phyloP scores from a whole-genome alignment of 768 basidiomycete species.

The Russula earlei region DNA sequence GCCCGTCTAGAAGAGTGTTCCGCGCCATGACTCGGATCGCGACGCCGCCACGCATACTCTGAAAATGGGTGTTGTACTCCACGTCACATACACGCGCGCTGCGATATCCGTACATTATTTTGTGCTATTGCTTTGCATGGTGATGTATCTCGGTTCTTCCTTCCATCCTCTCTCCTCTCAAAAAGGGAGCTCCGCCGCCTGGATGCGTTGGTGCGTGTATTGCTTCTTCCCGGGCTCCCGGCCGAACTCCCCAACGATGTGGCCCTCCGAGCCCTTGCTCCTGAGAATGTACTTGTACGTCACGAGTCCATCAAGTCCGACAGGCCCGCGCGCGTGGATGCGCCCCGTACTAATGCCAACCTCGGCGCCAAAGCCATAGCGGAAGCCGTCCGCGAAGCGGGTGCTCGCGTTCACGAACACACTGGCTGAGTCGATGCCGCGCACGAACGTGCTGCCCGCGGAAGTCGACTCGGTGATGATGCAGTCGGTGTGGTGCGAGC shows the following conservation, averaged over 20 bases:
- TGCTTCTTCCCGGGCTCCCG: conserved; percentile 54
- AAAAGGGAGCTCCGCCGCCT: conserved; percentile 39
- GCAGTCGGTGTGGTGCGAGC: conserved; percentile 90
- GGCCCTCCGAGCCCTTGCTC: conserved; percentile 65
- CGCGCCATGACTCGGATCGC: conserved; percentile 17
- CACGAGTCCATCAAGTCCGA: conserved; percentile 86
- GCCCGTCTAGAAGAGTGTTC: conserved; percentile 41
- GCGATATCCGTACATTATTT: conserved; percentile 4
- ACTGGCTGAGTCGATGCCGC: conserved; percentile 85
- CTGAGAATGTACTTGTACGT: conserved; percentile 94
- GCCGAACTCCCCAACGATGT: conserved; percentile 83
- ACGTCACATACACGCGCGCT: background rate
- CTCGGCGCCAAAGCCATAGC: conserved; percentile 96
- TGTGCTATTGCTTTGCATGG: background rate
- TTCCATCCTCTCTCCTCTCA: conserved; percentile 18
- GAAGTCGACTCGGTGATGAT: conserved; percentile 77
- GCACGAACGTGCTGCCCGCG: conserved; percentile 64
- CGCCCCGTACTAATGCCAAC: conserved; percentile 96
- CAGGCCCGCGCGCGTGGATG: conserved; percentile 94
- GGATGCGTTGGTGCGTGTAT: conserved; percentile 56
- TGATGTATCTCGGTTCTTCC: background rate
- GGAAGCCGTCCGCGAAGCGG: conserved; percentile 91
- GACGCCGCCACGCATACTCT: background rate
- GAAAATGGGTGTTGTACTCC: background rate
- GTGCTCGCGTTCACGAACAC: conserved; percentile 94